Base-by-base conservation (phyloP, 2,329 filamentous ascomycete species). In the Colletotrichum simmondsii region DNA sequence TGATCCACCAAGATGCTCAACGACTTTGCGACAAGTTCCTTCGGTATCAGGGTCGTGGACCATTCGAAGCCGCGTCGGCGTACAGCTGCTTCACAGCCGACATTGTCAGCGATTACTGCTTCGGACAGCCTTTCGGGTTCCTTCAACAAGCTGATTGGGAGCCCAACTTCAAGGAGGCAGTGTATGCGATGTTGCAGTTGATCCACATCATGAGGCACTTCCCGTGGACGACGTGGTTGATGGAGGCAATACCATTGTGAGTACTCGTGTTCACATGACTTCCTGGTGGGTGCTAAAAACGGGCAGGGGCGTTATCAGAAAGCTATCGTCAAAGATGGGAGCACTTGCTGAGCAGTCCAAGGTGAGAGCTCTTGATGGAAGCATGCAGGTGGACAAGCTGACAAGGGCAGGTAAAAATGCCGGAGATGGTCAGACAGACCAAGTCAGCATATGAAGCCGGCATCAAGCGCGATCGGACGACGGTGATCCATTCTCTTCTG, bases 61-160 rank as follows among this genome's bases (percentile, higher is more conserved):
- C 37, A 19, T 42, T 42, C 37, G 16, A 42, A 42, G 37, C 37
- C 14, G 59, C 56, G 3, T 35, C 65, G 16, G 72, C 73, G 1
- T 75, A 72, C 58, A 73, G 69, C 37, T 75, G 75, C 70, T 75
- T 75, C 54, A 76, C 77, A 4, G 54, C 75, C 64, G 80, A 82
- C 73, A 74, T 79, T 8, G 77, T 81, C 42, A 79, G 77, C 22
- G 69, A 77, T 35, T 81, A 80, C 74, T 75, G 75, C 24, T 76
- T 80, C 22, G 80, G 76, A 19, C 19, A 74, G 60, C 59, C 62
- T n/a, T 59, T 74, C 26, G 74, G 64, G 54, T 74, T 72, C 46
- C 67, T 75, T 5, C 46, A 73, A 2, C 53, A 70, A 22, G 35
- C 65, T 5, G 66, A 58, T 46, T 76, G 65, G 66, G 58, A 73